Conservation (phyloP, 805 yeast genomes). For the Myxozyma neotropica region DNA sequence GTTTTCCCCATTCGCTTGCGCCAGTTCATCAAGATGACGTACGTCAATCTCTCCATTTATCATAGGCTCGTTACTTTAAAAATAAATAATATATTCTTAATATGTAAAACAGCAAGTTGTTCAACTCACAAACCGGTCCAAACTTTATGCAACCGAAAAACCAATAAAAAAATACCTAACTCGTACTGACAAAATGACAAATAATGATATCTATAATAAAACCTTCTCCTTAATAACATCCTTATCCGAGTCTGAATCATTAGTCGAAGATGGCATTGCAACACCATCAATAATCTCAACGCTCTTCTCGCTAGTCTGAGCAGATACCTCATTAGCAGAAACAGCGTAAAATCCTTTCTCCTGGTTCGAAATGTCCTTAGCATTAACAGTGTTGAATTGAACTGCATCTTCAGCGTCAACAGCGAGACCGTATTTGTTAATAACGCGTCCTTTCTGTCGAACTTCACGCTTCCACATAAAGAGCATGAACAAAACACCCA, state of each 20-base stretch:
- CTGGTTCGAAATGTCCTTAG: neutral
- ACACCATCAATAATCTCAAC: slow-evolving; percentile 6
- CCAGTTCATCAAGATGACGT: too few species aligned
- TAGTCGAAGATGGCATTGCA: neutral
- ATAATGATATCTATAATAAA: too few species aligned
- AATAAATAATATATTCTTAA: too few species aligned
- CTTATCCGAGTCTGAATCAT: neutral
- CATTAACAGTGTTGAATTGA: slow-evolving; percentile 2
- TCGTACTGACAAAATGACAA: too few species aligned
- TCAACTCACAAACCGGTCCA: too few species aligned
- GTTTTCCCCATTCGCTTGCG: too few species aligned
- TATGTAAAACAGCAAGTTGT: too few species aligned
- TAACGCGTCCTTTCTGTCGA: slow-evolving; percentile 23
- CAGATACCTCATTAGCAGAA: slow-evolving; percentile 2
- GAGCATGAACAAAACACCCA: slow-evolving; percentile 25
- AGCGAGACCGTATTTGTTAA: slow-evolving; percentile 26
- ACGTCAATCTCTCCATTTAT: too few species aligned
- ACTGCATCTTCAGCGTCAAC: slow-evolving; percentile 28
- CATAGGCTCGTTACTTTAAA: too few species aligned
- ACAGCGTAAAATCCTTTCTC: slow-evolving; percentile 10
- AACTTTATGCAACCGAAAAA: too few species aligned
- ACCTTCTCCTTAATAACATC: slow-evolving; percentile 11
- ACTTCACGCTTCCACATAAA: slow-evolving; percentile 26
- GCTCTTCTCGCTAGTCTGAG: slow-evolving; percentile 3
- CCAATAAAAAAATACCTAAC: too few species aligned